phyloP scores from a whole-genome alignment of 23 red algal genomes.

The Chondrus crispus region DNA sequence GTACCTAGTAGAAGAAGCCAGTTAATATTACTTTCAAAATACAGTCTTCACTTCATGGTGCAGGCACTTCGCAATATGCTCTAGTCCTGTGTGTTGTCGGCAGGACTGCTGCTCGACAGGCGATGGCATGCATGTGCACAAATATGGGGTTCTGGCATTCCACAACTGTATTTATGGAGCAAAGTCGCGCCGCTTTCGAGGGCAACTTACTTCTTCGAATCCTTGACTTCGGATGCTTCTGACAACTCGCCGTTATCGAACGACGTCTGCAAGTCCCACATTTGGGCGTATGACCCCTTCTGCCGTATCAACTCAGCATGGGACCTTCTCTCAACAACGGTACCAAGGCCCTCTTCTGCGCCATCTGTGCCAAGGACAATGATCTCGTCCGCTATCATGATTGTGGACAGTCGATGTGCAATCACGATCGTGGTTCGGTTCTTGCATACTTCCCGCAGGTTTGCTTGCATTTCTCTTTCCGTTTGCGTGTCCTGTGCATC shows the following conservation, averaged over 20 bases:
- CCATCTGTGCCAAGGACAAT: conserved; percentile 67
- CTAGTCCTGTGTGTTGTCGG: no score
- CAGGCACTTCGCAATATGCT: no score
- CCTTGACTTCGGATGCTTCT: not conserved
- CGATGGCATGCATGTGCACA: no score
- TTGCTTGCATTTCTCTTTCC: conserved; percentile 81
- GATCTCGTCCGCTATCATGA: conserved; percentile 88
- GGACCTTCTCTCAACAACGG: conserved; percentile 5
- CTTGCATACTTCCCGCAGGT: conserved; percentile 61
- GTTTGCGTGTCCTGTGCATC: conserved; percentile 71
- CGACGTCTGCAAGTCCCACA: conserved; percentile 5
- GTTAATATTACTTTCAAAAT: no score
- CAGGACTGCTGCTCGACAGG: no score
- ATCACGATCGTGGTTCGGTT: conserved; percentile 92
- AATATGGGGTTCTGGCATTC: no score
- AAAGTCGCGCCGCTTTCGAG: no score
- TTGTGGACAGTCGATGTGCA: conserved; percentile 88
- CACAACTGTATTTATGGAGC: no score
- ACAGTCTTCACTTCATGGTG: no score
- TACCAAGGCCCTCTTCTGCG: not conserved
- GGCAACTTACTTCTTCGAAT: not conserved
- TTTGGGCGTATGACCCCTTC: not conserved
- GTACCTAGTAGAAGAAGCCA: no score
- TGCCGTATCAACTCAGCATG: not conserved
- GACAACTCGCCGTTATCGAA: not conserved